Evolutionary conservation across 2,329 filamentous ascomycete genomes (phyloP), one percentile per base, ranked within the genome.

Genomic region (Graphilbum sp.): DNA sequence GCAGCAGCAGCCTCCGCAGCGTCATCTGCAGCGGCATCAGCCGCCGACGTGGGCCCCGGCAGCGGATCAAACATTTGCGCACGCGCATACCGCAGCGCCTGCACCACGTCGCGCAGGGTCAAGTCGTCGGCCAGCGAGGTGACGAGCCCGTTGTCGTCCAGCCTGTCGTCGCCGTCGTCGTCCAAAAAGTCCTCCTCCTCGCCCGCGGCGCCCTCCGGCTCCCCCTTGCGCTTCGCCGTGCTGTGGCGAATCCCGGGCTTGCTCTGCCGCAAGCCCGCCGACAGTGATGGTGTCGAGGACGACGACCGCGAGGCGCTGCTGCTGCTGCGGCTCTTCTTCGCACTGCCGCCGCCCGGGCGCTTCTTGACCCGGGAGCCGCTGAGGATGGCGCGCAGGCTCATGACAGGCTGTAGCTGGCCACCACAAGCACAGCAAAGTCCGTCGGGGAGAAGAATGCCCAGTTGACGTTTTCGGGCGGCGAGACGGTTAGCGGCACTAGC

Each of bases 51-150:
- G 16, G 3, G n/a, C 4, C 77, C 61, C 3, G 79, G 79, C 11
- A 84, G 59, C 2, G 67, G 58, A 30, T 64, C 67, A 58, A 83
- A 85, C 68, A 79, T 81, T 48, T 58, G 62, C 17, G 51, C 55
- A 29, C 67, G 68, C 36, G 78, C 68, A 53, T 77, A 70, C 37
- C 66, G 60, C 50, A 84, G 72, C 18, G 75, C 73, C 51, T 81
- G 76, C 0, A 72, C 63, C 2, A 77, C 67, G 52, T 79, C 72
- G 36, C 69, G 62, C 5, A 79, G 64, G 21, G 61, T 64, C 13
- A 73, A 56, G 45, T 76, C 67, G 24, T 63, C 58, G 12, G 66
- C 64, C 1, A 82, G 58, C 3, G 67, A 61, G 24, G 62, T 59
- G 15, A 72, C 60, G 10, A 73, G 56, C 11, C 77, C 78, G 13